Evolutionary conservation across 2,329 filamentous ascomycete species (phyloP).

Genomic region (Rhynchosporium secalis): DNA sequence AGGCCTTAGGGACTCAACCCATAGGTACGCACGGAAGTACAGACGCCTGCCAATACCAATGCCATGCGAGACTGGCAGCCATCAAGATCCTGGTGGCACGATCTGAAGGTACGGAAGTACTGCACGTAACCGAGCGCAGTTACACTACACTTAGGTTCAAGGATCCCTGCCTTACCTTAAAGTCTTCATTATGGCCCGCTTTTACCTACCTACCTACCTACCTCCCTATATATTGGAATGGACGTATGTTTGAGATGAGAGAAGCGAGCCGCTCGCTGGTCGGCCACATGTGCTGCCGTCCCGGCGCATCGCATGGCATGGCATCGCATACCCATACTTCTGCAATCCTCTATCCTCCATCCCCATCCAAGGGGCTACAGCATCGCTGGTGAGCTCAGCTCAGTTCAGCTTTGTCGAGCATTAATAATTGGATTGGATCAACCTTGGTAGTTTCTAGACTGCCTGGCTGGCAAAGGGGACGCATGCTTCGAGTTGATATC

Average conservation of each 20-base stretch:
- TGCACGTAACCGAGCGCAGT: constrained; percentile 8
- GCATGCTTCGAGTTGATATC: constrained; percentile 3
- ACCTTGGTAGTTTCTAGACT: constrained; percentile 6
- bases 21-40: no score
- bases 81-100: constrained; percentile 8
- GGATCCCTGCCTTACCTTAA: constrained; percentile 1
- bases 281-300: constrained; percentile 19
- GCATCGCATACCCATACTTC: constrained; percentile 5
- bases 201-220: not conserved
- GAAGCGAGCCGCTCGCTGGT: constrained; percentile 2
- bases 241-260: not conserved
- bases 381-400: constrained; percentile 7
- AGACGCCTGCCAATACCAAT: not conserved
- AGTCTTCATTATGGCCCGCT: not conserved
- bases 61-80: not conserved
- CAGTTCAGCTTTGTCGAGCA: constrained; percentile 12
- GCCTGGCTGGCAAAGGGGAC: not conserved
- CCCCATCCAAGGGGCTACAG: constrained; percentile 1
- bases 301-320: constrained; percentile 13
- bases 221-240: not conserved
- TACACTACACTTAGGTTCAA: not conserved
- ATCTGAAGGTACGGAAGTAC: not conserved
- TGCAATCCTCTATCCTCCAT: not conserved
- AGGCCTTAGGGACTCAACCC: no score
- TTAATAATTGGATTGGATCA: constrained; percentile 10